These are phyloP conservation scores for Ustilago hordei DNA, from an alignment of 1,284 basidiomycete genomes.

Conservation along the genomic window DNA sequence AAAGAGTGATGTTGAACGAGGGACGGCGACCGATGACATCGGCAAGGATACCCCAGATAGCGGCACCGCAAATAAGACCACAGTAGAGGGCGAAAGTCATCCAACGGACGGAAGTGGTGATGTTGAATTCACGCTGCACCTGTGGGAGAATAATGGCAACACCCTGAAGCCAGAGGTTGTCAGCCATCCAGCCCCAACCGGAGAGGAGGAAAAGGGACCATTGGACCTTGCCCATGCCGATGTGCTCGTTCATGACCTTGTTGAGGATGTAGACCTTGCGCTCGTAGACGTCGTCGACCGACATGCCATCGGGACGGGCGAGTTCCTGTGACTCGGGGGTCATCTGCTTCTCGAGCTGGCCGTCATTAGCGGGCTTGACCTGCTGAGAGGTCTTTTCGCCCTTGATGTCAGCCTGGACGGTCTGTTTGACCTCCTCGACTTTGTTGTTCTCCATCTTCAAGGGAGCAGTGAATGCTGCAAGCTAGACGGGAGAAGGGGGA, in stretches of 20 bases:
- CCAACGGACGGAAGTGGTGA: constrained; percentile 46
- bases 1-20: constrained; percentile 67
- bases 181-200: constrained; percentile 63
- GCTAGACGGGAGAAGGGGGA: not conserved
- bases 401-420: constrained; percentile 26
- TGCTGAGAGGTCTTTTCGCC: constrained; percentile 22
- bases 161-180: constrained; percentile 67
- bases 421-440: constrained; percentile 28
- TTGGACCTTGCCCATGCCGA: constrained; percentile 65
- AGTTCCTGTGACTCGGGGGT: constrained; percentile 17
- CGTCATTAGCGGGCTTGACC: constrained; percentile 28
- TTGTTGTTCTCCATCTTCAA: constrained; percentile 35
- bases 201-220: constrained; percentile 61
- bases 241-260: constrained; percentile 67
- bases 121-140: constrained; percentile 63
- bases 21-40: constrained; percentile 67
- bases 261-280: constrained; percentile 68
- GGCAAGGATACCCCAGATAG: constrained; percentile 66
- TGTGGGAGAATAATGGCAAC: constrained; percentile 66
- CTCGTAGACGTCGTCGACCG: constrained; percentile 62
- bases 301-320: constrained; percentile 36
- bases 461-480: constrained; percentile 2
- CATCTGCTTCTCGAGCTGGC: constrained; percentile 47
- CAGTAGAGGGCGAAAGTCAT: constrained; percentile 65
- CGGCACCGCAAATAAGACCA: constrained; percentile 66